Evolutionary conservation across 1,139 yeast species (phyloP).

Genomic region (Blastobotrys aristatus): DNA sequence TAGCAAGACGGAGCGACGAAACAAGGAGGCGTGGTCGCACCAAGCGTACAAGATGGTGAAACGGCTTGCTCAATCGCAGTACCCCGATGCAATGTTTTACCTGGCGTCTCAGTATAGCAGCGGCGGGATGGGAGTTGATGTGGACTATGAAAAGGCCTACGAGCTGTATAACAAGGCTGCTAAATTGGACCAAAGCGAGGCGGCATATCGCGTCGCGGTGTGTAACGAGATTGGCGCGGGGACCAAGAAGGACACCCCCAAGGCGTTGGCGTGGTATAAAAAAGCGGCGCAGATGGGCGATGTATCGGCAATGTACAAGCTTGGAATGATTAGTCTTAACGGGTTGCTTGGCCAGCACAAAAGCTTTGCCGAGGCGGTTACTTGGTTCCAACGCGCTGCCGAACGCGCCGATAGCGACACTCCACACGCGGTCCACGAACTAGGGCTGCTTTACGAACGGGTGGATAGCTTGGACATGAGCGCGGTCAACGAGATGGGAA

Average conservation of each 20-base stretch:
- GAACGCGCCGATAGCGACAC: slow-evolving; percentile 40
- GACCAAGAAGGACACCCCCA: slow-evolving; percentile 39
- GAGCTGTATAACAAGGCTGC: slow-evolving; percentile 56
- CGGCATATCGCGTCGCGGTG: slow-evolving; percentile 62
- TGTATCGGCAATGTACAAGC: slow-evolving; percentile 59
- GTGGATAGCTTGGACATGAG: slow-evolving; percentile 41
- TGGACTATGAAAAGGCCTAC: slow-evolving; percentile 56
- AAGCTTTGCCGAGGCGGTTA: slow-evolving; percentile 45
- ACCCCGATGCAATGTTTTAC: slow-evolving; percentile 50
- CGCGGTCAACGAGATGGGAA: slow-evolving; percentile 26
- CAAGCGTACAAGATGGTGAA: slow-evolving; percentile 56
- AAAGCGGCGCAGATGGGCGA: slow-evolving; percentile 56
- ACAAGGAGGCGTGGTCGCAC: slow-evolving; percentile 49
- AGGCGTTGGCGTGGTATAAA: slow-evolving; percentile 50
- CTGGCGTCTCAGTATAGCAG: slow-evolving; percentile 60
- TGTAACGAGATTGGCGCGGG: slow-evolving; percentile 68
- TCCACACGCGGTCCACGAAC: slow-evolving; percentile 57
- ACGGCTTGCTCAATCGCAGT: slow-evolving; percentile 41
- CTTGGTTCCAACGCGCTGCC: slow-evolving; percentile 55
- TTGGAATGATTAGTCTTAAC: slow-evolving; percentile 56
- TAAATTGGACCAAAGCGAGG: slow-evolving; percentile 48
- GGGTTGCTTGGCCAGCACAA: slow-evolving; percentile 44
- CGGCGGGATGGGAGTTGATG: slow-evolving; percentile 47
- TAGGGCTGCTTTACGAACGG: slow-evolving; percentile 70
- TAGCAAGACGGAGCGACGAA: slow-evolving; percentile 43